Percentiles rank a stretch among this genome's conserved stretches.
These are phyloP conservation scores for Auricularia sp. DNA, from an alignment of 768 basidiomycete genomes.

Conservation along the genomic window DNA sequence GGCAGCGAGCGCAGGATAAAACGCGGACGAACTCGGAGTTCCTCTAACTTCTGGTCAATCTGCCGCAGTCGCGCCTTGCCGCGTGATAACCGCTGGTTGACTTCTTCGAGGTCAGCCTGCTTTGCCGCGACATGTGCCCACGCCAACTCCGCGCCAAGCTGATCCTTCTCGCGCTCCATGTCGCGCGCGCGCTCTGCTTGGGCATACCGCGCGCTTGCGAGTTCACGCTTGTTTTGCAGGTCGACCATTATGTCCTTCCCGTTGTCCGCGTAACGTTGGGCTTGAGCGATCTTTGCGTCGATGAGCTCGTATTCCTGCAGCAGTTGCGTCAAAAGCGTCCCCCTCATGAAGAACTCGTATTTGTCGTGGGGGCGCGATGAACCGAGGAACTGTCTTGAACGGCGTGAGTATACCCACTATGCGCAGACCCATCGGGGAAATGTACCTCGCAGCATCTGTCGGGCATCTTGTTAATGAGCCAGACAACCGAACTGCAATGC, in stretches of 20 bases:
- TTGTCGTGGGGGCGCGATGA: slow-evolving; percentile 74
- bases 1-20: not conserved
- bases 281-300: slow-evolving; percentile 59
- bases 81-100: not conserved
- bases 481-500: not conserved
- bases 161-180: slow-evolving; percentile 55
- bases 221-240: slow-evolving; percentile 46
- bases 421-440: too few relatives aligned
- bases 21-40: not conserved
- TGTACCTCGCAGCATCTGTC: not conserved
- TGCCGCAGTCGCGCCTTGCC: not conserved
- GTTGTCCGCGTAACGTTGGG: slow-evolving; percentile 51
- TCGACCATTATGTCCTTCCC: slow-evolving; percentile 77
- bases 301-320: slow-evolving; percentile 78
- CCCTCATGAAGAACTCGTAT: slow-evolving; percentile 92
- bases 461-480: not conserved
- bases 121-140: slow-evolving; percentile 80
- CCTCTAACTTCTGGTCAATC: not conserved
- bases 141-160: slow-evolving; percentile 73
- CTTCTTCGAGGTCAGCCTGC: slow-evolving; percentile 25
- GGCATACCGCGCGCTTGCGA: slow-evolving; percentile 49
- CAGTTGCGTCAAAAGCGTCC: slow-evolving; percentile 85
- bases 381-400: slow-evolving; percentile 62
- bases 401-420: slow-evolving; percentile 41
- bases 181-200: slow-evolving; percentile 69